A percentile compares a stretch with the other conserved stretches of the same genome.
phyloP scores from a whole-genome alignment of 441 rosid species.

The Euphorbia schlechtendalii region DNA sequence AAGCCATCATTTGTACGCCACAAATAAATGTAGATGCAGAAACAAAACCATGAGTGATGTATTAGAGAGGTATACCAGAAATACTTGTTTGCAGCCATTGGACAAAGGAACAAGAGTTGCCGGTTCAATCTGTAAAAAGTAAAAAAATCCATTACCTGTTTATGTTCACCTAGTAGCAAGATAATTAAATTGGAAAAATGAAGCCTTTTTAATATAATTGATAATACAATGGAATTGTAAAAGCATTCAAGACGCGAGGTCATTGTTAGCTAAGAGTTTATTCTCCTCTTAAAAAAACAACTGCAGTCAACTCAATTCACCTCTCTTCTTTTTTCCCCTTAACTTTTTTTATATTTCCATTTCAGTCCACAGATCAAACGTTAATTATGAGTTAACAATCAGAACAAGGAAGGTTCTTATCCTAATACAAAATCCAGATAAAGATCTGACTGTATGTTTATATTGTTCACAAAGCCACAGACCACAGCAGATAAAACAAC shows the following conservation, averaged over 20 bases:
- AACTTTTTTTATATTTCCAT: neutral
- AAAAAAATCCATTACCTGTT: neutral
- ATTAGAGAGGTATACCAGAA: slow-evolving; percentile 56
- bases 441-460: neutral
- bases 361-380: neutral
- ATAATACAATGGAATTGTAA: neutral
- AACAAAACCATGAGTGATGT: neutral
- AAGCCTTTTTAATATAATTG: neutral
- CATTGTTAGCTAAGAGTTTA: too few species aligned
- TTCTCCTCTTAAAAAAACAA: too few species aligned
- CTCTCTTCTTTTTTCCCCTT: neutral
- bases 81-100: slow-evolving; percentile 95
- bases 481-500: too few species aligned
- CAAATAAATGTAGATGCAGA: neutral
- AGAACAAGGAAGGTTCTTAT: neutral
- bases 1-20: neutral
- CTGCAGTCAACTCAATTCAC: neutral
- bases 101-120: slow-evolving; percentile 93
- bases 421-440: neutral
- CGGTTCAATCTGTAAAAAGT: slow-evolving; percentile 69
- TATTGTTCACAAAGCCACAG: slow-evolving; percentile 1
- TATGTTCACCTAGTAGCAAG: neutral
- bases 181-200: neutral
- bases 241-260: neutral
- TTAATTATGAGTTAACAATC: neutral